Conservation (phyloP, 139 green algal genomes). For the Micractinium conductrix region DNA sequence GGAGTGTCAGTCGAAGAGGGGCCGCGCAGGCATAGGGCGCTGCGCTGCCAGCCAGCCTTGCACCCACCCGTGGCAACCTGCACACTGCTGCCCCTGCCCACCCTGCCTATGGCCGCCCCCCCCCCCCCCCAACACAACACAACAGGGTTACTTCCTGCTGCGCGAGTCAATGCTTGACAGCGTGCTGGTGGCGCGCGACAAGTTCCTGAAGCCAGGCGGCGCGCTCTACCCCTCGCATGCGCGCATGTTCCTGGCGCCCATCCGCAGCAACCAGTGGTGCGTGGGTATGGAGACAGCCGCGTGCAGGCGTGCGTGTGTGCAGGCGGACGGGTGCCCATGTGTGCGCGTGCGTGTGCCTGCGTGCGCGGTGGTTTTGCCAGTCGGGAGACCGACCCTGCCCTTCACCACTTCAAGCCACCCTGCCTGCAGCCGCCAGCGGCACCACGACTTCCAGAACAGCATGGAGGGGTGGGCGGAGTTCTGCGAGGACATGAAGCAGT, state of each 20-base stretch:
- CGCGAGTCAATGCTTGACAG: constrained; percentile 97
- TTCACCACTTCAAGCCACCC: too few relatives aligned
- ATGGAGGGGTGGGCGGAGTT: constrained; percentile 92
- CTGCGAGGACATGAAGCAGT: constrained; percentile 79
- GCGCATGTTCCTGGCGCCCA: constrained; percentile 88
- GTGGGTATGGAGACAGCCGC: too few relatives aligned
- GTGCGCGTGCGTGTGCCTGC: neutral
- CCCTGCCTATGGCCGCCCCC: neutral
- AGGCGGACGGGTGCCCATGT: neutral
- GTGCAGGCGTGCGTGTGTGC: too few relatives aligned
- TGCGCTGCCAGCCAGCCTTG: neutral
- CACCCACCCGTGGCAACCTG: neutral
- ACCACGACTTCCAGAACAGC: constrained; percentile 33
- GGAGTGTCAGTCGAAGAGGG: too few relatives aligned
- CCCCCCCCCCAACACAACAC: neutral
- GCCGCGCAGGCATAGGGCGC: neutral
- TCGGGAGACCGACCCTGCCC: too few relatives aligned
- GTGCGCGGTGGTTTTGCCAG: too few relatives aligned
- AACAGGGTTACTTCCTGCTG: constrained; percentile 91
- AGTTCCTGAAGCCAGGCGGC: constrained; percentile 92
- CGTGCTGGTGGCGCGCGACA: constrained; percentile 89
- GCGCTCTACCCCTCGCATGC: constrained; percentile 94
- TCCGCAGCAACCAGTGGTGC: constrained; percentile 57
- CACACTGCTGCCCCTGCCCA: neutral
- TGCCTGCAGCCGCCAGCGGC: constrained; percentile 14